Evolutionary conservation across 2,329 filamentous ascomycete species (phyloP).

Genomic region (Diaporthe destruens): DNA sequence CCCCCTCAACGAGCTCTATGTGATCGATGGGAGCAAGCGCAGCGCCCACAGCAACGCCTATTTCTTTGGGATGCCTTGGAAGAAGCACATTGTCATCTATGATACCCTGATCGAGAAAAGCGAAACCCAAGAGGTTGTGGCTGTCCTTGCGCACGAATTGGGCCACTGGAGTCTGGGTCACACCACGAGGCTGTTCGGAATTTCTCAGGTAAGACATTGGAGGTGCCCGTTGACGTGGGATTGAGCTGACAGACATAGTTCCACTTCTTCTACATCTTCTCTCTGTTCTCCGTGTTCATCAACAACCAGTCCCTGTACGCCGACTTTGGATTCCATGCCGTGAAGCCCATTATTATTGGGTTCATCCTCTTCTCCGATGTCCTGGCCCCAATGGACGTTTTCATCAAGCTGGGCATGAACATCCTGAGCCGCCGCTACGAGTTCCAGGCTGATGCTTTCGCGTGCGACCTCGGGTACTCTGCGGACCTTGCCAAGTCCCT

Average conservation of each 20-base stretch:
- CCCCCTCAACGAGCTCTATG: slow-evolving; percentile 90
- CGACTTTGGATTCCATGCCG: slow-evolving; percentile 87
- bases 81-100: slow-evolving; percentile 99
- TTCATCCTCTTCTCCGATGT: slow-evolving; percentile 98
- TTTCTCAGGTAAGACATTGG: slow-evolving; percentile 75
- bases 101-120: slow-evolving; percentile 98
- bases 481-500: slow-evolving; percentile 86
- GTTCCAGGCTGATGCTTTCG: slow-evolving; percentile 95
- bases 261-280: slow-evolving; percentile 97
- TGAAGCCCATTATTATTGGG: slow-evolving; percentile 93
- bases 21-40: slow-evolving; percentile 93
- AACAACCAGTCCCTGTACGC: slow-evolving; percentile 93
- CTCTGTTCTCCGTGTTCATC: slow-evolving; percentile 96
- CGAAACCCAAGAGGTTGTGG: slow-evolving; percentile 90
- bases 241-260: slow-evolving; percentile 65
- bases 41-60: slow-evolving; percentile 92
- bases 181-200: slow-evolving; percentile 90
- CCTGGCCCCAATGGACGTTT: slow-evolving; percentile 92
- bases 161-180: slow-evolving; percentile 98
- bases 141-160: slow-evolving; percentile 93
- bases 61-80: slow-evolving; percentile 98
- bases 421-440: slow-evolving; percentile 94
- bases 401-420: slow-evolving; percentile 97
- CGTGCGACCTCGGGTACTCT: slow-evolving; percentile 84
- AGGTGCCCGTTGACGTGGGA: background rate